Base-by-base conservation (phyloP, 2,329 filamentous ascomycete species). In the Colletotrichum endophyticum region DNA sequence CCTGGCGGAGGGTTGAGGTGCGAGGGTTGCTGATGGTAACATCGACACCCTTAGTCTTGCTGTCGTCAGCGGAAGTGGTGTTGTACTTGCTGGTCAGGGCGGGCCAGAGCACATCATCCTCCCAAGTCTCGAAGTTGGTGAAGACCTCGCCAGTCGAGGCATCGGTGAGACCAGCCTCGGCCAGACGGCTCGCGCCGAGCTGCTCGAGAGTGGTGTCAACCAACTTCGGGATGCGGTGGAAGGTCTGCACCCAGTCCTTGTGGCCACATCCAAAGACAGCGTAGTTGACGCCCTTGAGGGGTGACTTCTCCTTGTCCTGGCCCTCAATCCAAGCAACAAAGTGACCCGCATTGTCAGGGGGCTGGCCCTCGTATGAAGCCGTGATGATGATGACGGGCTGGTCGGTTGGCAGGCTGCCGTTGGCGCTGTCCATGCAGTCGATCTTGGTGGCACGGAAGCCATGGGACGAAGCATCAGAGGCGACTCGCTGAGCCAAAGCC, bases 291-390 rank as follows among this genome's bases (percentile, higher is more conserved):
- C 87, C 89, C 12, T 90, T 85, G 7, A 93, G 82, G 8, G 72
- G 72, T 2, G 49, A 9, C 66, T 71, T 63, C 66, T 89, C 86
- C 8, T 89, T 86, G 56, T 88, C 84, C 22, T 89, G 83, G 12
- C 80, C 85, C 79, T 91, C 86, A 5, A 95, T 80, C 94, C 93
- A 95, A 4, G 88, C 84, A 36, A 92, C 89, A 80, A 95, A 95
- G 64, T 91, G 88, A 0, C 85, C 87, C 0, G 94, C 94, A 69
- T 95, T 95, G 78, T 95, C 92, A 0, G 93, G 91, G 0, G 94
- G 92, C 72, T 93, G 87, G 2, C 94, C 94, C 80, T 95, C 93
- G 79, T 95, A 95, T 2, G 91, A 92, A 0, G 93, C 89, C 0
- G 91, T 91, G 77, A 95, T 89, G 73, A 95, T 87, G 16, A 94